Conservation (phyloP, 2,329 filamentous ascomycete species). For the Cercospora canescens region DNA sequence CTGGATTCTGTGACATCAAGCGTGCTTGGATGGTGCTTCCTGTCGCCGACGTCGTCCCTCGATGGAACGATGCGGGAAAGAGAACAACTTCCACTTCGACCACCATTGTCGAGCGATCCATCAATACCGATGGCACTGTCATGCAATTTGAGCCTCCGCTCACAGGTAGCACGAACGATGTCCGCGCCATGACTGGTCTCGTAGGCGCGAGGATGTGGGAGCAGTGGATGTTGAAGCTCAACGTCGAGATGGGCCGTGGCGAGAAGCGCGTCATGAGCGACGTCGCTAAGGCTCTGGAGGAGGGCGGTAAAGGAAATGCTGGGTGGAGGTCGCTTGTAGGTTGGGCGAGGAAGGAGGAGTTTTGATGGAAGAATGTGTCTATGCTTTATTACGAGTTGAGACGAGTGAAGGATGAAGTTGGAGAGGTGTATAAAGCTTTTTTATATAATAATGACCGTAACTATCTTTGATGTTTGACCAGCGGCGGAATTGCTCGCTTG, state of each 20-base stretch:
- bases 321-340: constrained; percentile 63
- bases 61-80: constrained; percentile 37
- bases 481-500: neutral
- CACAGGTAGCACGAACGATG: constrained; percentile 37
- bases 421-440: constrained; percentile 1
- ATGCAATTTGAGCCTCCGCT: constrained; percentile 33
- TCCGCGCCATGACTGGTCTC: constrained; percentile 67
- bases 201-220: constrained; percentile 92
- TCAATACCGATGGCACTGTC: constrained; percentile 36
- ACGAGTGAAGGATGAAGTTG: neutral
- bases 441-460: constrained; percentile 16
- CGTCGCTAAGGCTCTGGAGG: constrained; percentile 59
- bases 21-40: constrained; percentile 88
- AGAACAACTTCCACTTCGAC: constrained; percentile 4
- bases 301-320: constrained; percentile 58
- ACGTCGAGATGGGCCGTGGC: constrained; percentile 78
- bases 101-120: constrained; percentile 35
- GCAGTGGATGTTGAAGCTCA: constrained; percentile 87
- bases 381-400: constrained; percentile 6
- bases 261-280: constrained; percentile 55
- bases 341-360: constrained; percentile 54
- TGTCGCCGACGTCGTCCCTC: constrained; percentile 57
- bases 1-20: constrained; percentile 77
- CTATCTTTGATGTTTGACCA: constrained; percentile 17
- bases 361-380: neutral